phyloP scores from a whole-genome alignment of 1,284 basidiomycete species.

The Sporisorium exsertum region DNA sequence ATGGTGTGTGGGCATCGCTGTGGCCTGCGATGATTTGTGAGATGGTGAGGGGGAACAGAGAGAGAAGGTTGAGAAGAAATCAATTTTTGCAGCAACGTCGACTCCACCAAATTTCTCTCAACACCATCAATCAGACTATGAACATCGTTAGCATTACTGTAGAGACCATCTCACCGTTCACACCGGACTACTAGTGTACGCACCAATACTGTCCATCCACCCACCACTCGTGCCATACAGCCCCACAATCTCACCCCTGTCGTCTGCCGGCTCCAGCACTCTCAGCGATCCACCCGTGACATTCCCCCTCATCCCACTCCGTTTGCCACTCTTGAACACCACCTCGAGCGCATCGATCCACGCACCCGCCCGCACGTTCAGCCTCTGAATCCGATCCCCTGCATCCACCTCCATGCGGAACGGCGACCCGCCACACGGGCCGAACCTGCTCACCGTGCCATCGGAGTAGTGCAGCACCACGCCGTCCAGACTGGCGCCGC shows the following conservation, averaged over 20 bases:
- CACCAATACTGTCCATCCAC: constrained; percentile 44
- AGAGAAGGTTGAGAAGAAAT: not conserved
- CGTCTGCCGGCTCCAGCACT: constrained; percentile 29
- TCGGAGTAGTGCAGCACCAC: constrained; percentile 21
- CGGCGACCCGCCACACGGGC: constrained; percentile 27
- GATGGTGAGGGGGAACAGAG: not conserved
- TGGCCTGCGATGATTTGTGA: not conserved
- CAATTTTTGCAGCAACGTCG: not conserved
- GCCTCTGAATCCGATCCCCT: constrained; percentile 22
- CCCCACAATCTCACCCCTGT: constrained; percentile 29
- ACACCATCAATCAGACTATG: not conserved
- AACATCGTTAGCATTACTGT: not conserved
- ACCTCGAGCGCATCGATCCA: constrained; percentile 54
- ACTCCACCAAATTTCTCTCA: not conserved
- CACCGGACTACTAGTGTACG: constrained; percentile 6
- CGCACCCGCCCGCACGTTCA: constrained; percentile 37
- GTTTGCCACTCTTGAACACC: constrained; percentile 27
- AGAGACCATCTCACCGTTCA: not conserved
- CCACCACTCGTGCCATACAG: constrained; percentile 33
- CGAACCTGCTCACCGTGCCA: constrained; percentile 7
- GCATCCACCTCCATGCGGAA: constrained; percentile 13
- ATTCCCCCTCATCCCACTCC: constrained; percentile 44
- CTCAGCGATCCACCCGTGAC: constrained; percentile 27
- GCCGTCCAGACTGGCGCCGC: constrained; percentile 36
- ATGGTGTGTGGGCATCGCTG: constrained; percentile 1